Evolutionary conservation across 495 filamentous ascomycete genomes (phyloP).

Genomic region (Penicillium arizonense): DNA sequence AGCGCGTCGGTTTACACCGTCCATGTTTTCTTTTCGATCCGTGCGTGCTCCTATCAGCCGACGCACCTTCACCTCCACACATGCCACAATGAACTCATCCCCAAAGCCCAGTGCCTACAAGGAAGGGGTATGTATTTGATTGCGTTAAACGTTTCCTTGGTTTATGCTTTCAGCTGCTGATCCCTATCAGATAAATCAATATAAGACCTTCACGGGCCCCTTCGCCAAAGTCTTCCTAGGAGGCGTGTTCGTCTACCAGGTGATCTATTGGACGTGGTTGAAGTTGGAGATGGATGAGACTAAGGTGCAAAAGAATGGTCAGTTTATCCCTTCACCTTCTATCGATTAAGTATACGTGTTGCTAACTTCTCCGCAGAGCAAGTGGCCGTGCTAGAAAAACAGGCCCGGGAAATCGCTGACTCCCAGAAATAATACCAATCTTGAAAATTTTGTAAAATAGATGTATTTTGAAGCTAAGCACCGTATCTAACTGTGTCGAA

Average conservation of each 20-base stretch:
- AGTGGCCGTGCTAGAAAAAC: constrained; percentile 40
- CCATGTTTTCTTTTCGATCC: background rate
- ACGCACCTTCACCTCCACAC: constrained; percentile 18
- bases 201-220: constrained; percentile 74
- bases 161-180: background rate
- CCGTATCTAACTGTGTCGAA: constrained; percentile 13
- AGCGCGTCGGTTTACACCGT: constrained; percentile 2
- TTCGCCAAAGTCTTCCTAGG: constrained; percentile 83
- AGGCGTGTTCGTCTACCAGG: constrained; percentile 85
- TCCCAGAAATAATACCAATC: constrained; percentile 22
- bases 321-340: constrained; percentile 9
- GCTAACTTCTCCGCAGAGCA: constrained; percentile 29
- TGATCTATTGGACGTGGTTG: constrained; percentile 79
- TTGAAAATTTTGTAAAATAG: constrained; percentile 2
- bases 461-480: constrained; percentile 2
- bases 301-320: constrained; percentile 59
- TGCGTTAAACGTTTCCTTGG: background rate
- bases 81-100: constrained; percentile 11
- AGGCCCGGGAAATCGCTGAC: constrained; percentile 38
- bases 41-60: background rate
- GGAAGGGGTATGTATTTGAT: constrained; percentile 20
- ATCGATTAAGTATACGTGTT: background rate
- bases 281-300: constrained; percentile 80
- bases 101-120: constrained; percentile 23
- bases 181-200: constrained; percentile 61